phyloP scores from a whole-genome alignment of 768 basidiomycete species.

The Cyclocybe aegerita region DNA sequence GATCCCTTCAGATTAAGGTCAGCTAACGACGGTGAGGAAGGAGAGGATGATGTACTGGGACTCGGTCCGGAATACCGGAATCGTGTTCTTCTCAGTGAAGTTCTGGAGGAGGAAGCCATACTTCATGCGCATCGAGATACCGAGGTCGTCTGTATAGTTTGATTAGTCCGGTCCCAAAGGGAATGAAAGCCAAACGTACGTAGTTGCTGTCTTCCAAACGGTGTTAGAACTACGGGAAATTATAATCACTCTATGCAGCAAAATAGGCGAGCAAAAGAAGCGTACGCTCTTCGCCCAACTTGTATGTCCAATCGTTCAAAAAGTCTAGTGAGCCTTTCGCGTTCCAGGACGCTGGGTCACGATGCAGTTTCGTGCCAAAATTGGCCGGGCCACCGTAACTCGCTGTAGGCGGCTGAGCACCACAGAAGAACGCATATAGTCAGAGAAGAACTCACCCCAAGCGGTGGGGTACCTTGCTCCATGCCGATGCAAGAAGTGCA shows the following conservation, averaged over 20 bases:
- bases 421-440: not conserved
- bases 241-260: not conserved
- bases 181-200: slow-evolving; percentile 44
- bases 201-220: slow-evolving; percentile 85
- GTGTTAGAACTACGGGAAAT: slow-evolving; percentile 64
- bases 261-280: not conserved
- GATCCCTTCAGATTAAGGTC: slow-evolving; percentile 46
- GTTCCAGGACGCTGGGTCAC: slow-evolving; percentile 56
- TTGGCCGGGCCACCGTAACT: slow-evolving; percentile 62
- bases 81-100: slow-evolving; percentile 55
- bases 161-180: not conserved
- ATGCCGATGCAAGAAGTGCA: slow-evolving; percentile 82
- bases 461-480: slow-evolving; percentile 74
- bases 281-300: slow-evolving; percentile 82
- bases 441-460: slow-evolving; percentile 44
- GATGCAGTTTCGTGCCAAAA: slow-evolving; percentile 55
- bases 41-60: slow-evolving; percentile 49
- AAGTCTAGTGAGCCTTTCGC: slow-evolving; percentile 68
- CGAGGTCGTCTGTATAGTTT: slow-evolving; percentile 52
- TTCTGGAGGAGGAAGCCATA: slow-evolving; percentile 76
- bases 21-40: not conserved
- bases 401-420: slow-evolving; percentile 31
- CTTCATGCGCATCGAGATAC: slow-evolving; percentile 71
- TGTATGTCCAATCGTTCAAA: slow-evolving; percentile 88
- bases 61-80: slow-evolving; percentile 81